These are phyloP conservation scores for Helicocarpus griseus DNA, from an alignment of 2,329 filamentous ascomycete genomes.

Conservation along the genomic window DNA sequence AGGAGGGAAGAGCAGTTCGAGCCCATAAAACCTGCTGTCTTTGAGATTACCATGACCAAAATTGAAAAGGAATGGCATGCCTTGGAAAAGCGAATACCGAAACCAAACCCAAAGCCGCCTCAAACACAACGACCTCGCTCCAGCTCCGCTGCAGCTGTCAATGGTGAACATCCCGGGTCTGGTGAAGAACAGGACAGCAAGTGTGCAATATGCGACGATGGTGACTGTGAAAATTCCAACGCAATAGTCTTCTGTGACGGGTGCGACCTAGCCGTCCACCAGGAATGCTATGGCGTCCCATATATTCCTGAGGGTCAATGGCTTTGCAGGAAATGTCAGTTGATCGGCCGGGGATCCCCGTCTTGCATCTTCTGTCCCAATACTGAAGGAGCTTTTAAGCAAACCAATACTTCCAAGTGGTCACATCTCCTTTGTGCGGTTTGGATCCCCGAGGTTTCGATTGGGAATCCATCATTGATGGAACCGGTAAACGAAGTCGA, in stretches of 20 bases:
- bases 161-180: slow-evolving; percentile 69
- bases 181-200: slow-evolving; percentile 96
- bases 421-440: slow-evolving; percentile 92
- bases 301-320: slow-evolving; percentile 98
- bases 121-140: slow-evolving; percentile 89
- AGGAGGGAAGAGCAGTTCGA: slow-evolving; percentile 67
- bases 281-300: slow-evolving; percentile 96
- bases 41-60: slow-evolving; percentile 96
- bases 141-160: slow-evolving; percentile 88
- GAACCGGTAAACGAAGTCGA: slow-evolving; percentile 97
- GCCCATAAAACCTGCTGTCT: slow-evolving; percentile 81
- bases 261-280: slow-evolving; percentile 93
- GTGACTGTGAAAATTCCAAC: slow-evolving; percentile 98
- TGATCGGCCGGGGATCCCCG: slow-evolving; percentile 84
- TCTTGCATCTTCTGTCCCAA: slow-evolving; percentile 98
- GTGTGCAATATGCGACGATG: slow-evolving; percentile 95
- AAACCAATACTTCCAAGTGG: slow-evolving; percentile 94
- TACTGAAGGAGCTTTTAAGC: slow-evolving; percentile 95
- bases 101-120: slow-evolving; percentile 90
- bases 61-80: slow-evolving; percentile 99
- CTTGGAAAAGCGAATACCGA: slow-evolving; percentile 90
- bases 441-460: slow-evolving; percentile 95
- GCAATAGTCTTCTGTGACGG: slow-evolving; percentile 98
- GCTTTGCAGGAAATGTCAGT: slow-evolving; percentile 92
- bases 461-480: slow-evolving; percentile 96